These are phyloP conservation scores for Sphenostylis stenocarpa DNA, from an alignment of 306 rosid species.

Conservation along the genomic window DNA sequence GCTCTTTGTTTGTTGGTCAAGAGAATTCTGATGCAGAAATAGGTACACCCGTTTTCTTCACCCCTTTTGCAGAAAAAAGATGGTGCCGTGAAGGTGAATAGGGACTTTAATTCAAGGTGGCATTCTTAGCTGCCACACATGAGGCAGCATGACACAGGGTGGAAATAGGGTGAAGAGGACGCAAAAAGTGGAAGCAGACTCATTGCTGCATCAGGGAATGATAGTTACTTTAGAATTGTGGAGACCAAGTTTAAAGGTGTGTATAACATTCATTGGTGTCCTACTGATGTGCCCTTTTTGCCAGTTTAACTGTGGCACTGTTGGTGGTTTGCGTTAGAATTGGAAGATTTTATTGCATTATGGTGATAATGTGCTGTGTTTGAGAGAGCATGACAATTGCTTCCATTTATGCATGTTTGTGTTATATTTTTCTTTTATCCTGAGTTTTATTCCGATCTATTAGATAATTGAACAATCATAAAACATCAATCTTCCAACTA, in stretches of 20 bases:
- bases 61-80: constrained; percentile 45
- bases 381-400: too few species aligned
- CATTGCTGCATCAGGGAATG: background rate
- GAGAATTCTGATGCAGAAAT: constrained; percentile 29
- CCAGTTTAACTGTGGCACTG: too few species aligned
- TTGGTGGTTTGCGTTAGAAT: constrained; percentile 45
- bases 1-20: constrained; percentile 58
- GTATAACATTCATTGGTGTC: too few species aligned
- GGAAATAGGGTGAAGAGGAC: constrained; percentile 43
- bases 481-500: too few species aligned
- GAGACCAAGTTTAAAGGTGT: background rate
- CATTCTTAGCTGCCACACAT: constrained; percentile 31
- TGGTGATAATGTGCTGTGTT: too few species aligned
- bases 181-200: constrained; percentile 41
- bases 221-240: constrained; percentile 37
- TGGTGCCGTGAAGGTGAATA: constrained; percentile 27
- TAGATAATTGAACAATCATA: too few species aligned
- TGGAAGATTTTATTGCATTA: constrained; percentile 22
- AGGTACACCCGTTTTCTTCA: constrained; percentile 41
- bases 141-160: constrained; percentile 38
- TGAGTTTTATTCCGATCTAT: too few species aligned
- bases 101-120: constrained; percentile 42
- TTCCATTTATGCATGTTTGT: too few species aligned
- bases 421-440: too few species aligned
- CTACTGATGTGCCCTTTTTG: too few species aligned